Evolutionary conservation across 768 basidiomycete species (phyloP), one percentile per base, ranked within the genome.

Genomic region (Mycena sanguinolenta): DNA sequence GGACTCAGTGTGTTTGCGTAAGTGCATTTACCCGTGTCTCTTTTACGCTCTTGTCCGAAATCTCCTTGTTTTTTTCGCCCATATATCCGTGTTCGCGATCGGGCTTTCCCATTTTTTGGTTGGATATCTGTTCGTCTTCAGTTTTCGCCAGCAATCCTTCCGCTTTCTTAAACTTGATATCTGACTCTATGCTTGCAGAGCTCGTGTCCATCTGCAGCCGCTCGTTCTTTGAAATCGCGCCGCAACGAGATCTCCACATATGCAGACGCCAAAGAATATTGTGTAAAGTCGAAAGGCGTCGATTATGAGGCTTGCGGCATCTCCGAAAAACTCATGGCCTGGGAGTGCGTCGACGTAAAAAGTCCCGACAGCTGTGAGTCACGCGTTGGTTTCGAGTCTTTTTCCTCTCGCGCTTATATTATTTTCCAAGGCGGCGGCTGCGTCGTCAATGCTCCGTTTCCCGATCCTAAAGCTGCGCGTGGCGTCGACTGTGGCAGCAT

Each of bases 361-460:
- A 27, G 65, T 54, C 57, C 65, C 60, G 60, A 70, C 16, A 67
- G 65, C 54, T 70, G 69, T 73, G 7, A 27, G 65, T 63, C 1
- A 27, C 19, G 44, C 39, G 30, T 25, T 16, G 14, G 27, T 53
- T 46, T 17, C 17, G 21, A 21, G 5, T 21, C 3, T 27, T 25
- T 6, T 39, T 19, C 30, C 14, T 39, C 4, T 46, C 4, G 2
- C 39, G 8, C 30, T 57, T 6, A 50, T 2, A 34, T 1, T 59
- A 1, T 36, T 25, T n/a, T 44, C 23, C 44, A 17, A 73, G 72
- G 72, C 59, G 72, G 72, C 17, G 72, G 72, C 21, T 73, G 72
- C 25, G 27, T 53, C 8, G 13, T 30, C 28, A 27, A 42, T 30
- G 65, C 42, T 65, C 69, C 72, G 30, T 73, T 70, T 58, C 21